Conservation (phyloP, 2,329 filamentous ascomycete genomes). For the Alternaria solani region DNA sequence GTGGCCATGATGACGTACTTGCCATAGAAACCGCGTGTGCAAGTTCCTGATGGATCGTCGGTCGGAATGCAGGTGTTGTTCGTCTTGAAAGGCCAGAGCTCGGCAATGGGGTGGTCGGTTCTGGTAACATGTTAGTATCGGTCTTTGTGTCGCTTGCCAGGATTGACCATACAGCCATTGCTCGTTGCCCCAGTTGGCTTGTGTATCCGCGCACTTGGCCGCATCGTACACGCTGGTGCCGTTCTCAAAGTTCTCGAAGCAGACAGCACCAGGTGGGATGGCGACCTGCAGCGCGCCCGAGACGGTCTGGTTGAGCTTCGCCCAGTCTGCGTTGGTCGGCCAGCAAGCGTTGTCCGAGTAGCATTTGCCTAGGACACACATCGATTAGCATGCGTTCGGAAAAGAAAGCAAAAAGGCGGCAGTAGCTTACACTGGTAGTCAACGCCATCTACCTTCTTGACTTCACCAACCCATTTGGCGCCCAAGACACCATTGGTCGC, state of each 20-base stretch:
- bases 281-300: conserved; percentile 38
- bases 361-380: conserved; percentile 32
- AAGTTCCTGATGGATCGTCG: conserved; percentile 32
- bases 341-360: conserved; percentile 47
- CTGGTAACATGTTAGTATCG: conserved; percentile 20
- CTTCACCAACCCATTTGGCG: conserved; percentile 42
- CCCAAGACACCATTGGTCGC: conserved; percentile 24
- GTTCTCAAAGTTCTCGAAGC: conserved; percentile 38
- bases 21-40: conserved; percentile 46
- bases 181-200: conserved; percentile 40
- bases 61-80: conserved; percentile 47
- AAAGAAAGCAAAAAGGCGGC: too few species aligned
- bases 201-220: conserved; percentile 36
- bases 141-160: background rate
- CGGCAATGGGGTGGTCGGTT: conserved; percentile 43
- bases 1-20: conserved; percentile 46
- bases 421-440: conserved; percentile 35
- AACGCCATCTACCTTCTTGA: conserved; percentile 32
- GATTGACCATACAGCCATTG: conserved; percentile 40
- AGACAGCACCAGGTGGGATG: conserved; percentile 42
- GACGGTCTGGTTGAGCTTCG: conserved; percentile 40
- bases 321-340: conserved; percentile 40
- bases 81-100: conserved; percentile 45
- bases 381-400: background rate
- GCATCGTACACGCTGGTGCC: conserved; percentile 33